Evolutionary conservation across 495 filamentous ascomycete genomes (phyloP).

Genomic region (Lophium mytilinum): DNA sequence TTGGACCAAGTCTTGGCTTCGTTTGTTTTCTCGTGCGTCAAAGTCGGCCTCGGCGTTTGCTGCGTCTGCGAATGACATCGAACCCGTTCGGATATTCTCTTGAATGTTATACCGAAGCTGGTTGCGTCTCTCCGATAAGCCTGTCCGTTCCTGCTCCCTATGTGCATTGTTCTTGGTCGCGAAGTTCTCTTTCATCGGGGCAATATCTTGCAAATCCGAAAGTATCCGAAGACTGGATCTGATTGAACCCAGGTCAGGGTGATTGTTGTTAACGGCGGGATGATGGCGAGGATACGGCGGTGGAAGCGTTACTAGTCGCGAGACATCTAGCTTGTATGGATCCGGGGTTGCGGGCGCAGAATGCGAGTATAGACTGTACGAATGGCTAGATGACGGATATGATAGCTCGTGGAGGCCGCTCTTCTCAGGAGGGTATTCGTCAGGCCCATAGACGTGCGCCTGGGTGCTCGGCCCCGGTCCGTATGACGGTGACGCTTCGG

Average conservation of each 20-base stretch:
- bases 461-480: conserved; percentile 29
- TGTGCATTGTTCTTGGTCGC: conserved; percentile 23
- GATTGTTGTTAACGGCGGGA: conserved; percentile 90
- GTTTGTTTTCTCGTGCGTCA: conserved; percentile 51
- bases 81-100: conserved; percentile 61
- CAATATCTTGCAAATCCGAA: conserved; percentile 65
- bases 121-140: conserved; percentile 42
- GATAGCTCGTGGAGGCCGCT: conserved; percentile 63
- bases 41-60: conserved; percentile 66
- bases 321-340: conserved; percentile 66
- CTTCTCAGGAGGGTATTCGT: conserved; percentile 83
- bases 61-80: conserved; percentile 71
- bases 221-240: conserved; percentile 67
- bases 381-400: conserved; percentile 26
- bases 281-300: conserved; percentile 89
- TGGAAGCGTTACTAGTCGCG: conserved; percentile 82
- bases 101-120: conserved; percentile 59
- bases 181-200: conserved; percentile 58
- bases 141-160: conserved; percentile 38
- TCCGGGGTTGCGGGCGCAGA: conserved; percentile 38
- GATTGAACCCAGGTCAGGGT: conserved; percentile 75
- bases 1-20: conserved; percentile 55
- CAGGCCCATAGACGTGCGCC: conserved; percentile 39
- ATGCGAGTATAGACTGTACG: conserved; percentile 18
- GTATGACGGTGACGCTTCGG: conserved; percentile 7